Evolutionary conservation across 257 asterid genomes (phyloP).

Genomic region (Solanum gandarillasii): DNA sequence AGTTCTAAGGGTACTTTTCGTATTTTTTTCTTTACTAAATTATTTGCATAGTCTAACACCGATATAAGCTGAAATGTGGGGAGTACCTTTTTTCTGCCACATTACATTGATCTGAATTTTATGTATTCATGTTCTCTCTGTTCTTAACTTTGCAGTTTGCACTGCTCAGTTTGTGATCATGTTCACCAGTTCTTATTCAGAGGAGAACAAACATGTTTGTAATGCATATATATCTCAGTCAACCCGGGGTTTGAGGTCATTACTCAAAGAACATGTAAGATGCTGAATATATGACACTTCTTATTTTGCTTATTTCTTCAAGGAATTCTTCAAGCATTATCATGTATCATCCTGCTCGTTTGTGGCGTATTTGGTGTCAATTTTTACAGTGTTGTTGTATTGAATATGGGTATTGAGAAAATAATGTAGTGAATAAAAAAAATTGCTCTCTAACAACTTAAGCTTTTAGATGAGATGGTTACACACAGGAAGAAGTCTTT

Average conservation of each 20-base stretch:
- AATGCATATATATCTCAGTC: conserved; percentile 85
- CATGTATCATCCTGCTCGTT: background rate
- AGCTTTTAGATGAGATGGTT: background rate
- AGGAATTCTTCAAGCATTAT: background rate
- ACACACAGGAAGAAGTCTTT: background rate
- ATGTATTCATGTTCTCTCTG: conserved; percentile 2
- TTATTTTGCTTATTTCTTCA: conserved; percentile 1
- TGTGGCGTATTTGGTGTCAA: background rate
- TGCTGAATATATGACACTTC: conserved; percentile 9
- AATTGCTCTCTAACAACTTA: background rate
- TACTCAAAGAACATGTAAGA: conserved; percentile 80
- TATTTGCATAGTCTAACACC: background rate
- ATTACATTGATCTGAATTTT: background rate
- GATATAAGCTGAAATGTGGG: background rate
- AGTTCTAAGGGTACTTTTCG: background rate
- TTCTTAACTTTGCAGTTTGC: conserved; percentile 54
- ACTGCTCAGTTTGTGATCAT: conserved; percentile 71
- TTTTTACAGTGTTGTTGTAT: background rate
- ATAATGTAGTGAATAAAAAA: background rate
- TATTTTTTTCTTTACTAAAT: background rate
- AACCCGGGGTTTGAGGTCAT: conserved; percentile 73
- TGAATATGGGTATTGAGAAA: background rate
- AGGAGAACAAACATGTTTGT: conserved; percentile 38
- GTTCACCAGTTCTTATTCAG: conserved; percentile 47
- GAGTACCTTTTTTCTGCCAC: background rate